Base-by-base conservation (phyloP, 1,139 yeast species). In the Blastobotrys petasosporus region DNA sequence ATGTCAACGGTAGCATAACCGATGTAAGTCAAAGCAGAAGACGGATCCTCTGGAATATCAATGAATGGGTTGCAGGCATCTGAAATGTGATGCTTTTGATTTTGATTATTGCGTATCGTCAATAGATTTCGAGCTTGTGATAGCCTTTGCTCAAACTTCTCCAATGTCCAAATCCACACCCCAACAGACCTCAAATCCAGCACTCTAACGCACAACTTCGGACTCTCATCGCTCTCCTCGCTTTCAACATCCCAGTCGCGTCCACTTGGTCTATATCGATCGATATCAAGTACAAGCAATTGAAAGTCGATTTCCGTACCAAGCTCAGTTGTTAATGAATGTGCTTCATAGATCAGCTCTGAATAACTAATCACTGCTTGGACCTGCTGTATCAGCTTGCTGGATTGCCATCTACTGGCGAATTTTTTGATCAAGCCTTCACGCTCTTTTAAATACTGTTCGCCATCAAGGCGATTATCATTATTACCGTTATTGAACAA, bases 301-400 rank as follows among this genome's bases (percentile, higher is more conserved):
- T 61, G 64, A 31, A 58, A 54, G 12, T 45, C 43, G 9, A 58
- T 17, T 4, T 45, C 45, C n/a, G 46, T 43, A 12, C 45, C 51
- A 28, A 51, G 41, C 15, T 43, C 42, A 28, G 50, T 48, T 29
- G 52, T 42, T 42, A 54, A 30, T 3, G 47, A 43, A 46, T 60
- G 63, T 2, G 61, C 60, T 15, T 51, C 48, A 42, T 51, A 51
- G 30, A 61, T 46, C 10, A 48, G 31, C 8, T 47, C 41, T 1
- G 58, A 47, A 12, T 37, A 35, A 1, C 45, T 41, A 9, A 56
- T 42, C 1, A 56, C 39, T 16, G 46, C 37, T 12, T 49, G 49
- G 9, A 51, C 43, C 37, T 51, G 44, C 16, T 48, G 31, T 37
- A 54, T 42, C 23, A 39, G 13, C 8, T 48, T 41, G 3, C 30